A percentile compares a stretch with the other conserved stretches of the same genome.
Conservation (phyloP, 1,284 basidiomycete species). For the Ceratobasidium theobromae region DNA sequence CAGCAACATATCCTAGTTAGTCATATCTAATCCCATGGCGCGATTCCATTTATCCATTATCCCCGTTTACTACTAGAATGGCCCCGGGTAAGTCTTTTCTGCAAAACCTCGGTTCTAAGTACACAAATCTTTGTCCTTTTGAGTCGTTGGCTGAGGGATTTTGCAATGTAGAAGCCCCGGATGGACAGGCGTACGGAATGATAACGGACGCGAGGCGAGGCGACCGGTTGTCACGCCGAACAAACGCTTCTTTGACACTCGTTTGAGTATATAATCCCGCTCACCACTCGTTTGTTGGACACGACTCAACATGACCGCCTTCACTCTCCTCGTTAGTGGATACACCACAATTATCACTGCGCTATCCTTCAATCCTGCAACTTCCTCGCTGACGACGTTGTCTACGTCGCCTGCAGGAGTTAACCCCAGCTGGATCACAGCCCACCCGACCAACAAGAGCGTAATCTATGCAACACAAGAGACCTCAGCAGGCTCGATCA, state of each 20-base stretch:
- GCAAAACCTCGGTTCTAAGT: slow-evolving; percentile 13
- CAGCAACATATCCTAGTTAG: no score
- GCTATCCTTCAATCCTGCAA: slow-evolving; percentile 31
- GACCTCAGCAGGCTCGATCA: slow-evolving; percentile 2
- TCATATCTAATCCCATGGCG: no score
- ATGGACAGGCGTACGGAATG: not conserved
- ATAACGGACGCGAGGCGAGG: not conserved
- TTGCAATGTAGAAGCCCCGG: not conserved
- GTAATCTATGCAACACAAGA: slow-evolving; percentile 25
- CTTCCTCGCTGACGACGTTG: slow-evolving; percentile 17
- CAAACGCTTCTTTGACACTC: not conserved
- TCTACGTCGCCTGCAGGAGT: slow-evolving; percentile 28
- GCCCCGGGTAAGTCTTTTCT: not conserved
- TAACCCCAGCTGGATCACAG: slow-evolving; percentile 33
- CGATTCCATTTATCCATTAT: no score
- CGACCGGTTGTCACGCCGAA: slow-evolving; percentile 10
- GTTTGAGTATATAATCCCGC: not conserved
- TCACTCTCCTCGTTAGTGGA: slow-evolving; percentile 32
- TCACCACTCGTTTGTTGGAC: not conserved
- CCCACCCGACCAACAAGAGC: slow-evolving; percentile 30
- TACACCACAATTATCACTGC: slow-evolving; percentile 34
- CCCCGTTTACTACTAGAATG: no score
- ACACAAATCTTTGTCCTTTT: no score
- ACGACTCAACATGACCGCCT: not conserved
- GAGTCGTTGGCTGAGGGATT: no score